Conservation (phyloP, 176 grass and related monocot species). For the Coix lacrymajobi region DNA sequence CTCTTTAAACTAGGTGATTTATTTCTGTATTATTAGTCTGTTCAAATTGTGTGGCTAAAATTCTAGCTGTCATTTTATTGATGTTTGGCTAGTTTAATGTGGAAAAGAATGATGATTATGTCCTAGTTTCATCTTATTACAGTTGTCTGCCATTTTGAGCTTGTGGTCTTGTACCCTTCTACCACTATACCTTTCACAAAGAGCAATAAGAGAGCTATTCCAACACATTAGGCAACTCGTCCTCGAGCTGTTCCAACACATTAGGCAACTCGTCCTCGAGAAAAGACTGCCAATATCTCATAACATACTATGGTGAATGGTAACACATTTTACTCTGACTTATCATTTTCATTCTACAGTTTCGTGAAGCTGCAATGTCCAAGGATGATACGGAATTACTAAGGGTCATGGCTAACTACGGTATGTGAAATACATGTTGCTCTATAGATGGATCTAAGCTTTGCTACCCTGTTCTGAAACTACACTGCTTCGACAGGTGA, state of each 20-base stretch:
- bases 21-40: constrained; percentile 3
- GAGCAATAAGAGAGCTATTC: neutral
- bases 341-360: constrained; percentile 43
- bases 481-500: constrained; percentile 55
- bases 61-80: neutral
- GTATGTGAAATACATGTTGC: constrained; percentile 28
- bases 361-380: constrained; percentile 60
- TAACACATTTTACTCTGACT: neutral
- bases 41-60: neutral
- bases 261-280: neutral
- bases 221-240: neutral
- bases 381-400: constrained; percentile 64
- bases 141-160: neutral
- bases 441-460: neutral
- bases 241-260: neutral
- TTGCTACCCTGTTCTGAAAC: constrained; percentile 12
- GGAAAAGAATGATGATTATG: neutral
- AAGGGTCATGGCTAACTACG: constrained; percentile 86
- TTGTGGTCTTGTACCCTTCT: neutral
- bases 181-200: constrained; percentile 1
- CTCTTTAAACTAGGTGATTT: neutral
- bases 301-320: neutral
- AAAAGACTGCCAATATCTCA: neutral
- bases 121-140: neutral
- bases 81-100: neutral